Evolutionary conservation across 768 basidiomycete species (phyloP).

Genomic region (Lentinula detonsa): DNA sequence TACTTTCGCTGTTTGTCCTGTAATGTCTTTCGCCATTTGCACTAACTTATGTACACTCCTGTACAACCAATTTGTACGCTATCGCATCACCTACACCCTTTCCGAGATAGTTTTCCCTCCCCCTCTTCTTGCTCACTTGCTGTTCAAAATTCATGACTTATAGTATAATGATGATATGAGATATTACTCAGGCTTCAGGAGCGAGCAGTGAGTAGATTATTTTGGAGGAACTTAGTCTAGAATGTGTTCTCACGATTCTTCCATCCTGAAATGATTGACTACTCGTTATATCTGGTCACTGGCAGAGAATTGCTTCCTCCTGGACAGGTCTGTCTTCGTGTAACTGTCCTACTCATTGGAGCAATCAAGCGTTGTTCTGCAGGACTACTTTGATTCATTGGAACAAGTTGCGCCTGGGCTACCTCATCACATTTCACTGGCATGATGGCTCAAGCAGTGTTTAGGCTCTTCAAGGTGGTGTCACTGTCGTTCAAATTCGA

Average conservation of each 20-base stretch:
- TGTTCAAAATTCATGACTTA: background rate
- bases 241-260: background rate
- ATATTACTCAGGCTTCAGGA: too few species aligned
- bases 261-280: conserved; percentile 34
- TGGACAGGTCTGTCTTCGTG: conserved; percentile 49
- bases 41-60: background rate
- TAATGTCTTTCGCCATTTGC: background rate
- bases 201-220: too few species aligned
- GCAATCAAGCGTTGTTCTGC: conserved; percentile 6
- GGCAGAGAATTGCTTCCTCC: conserved; percentile 71
- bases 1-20: background rate
- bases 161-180: too few species aligned
- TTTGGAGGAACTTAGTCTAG: too few species aligned
- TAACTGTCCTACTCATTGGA: background rate
- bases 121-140: background rate
- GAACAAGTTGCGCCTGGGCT: conserved; percentile 49
- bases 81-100: too few species aligned
- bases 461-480: conserved; percentile 79
- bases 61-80: background rate
- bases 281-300: conserved; percentile 84
- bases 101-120: background rate
- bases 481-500: conserved; percentile 84
- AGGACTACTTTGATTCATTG: conserved; percentile 68
- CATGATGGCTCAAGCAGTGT: background rate
- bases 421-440: background rate